Percentiles rank a stretch among this genome's conserved stretches.
Evolutionary conservation across 1,139 yeast species (phyloP).

Genomic region (Geotrichum candidum): DNA sequence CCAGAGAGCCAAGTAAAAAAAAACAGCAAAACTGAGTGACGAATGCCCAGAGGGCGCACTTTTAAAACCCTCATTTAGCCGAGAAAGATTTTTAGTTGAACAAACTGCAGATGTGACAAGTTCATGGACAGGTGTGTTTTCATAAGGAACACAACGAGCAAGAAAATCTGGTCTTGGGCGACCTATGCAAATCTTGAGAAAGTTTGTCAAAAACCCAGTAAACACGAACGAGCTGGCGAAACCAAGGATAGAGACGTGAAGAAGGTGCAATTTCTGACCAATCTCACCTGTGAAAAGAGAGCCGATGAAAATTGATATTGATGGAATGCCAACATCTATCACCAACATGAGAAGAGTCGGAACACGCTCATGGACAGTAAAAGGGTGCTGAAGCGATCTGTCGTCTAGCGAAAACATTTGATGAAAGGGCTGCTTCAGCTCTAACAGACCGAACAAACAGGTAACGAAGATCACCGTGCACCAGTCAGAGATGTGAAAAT

Average conservation of each 20-base stretch:
- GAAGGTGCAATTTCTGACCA: conserved; percentile 27
- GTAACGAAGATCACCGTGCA: conserved; percentile 2
- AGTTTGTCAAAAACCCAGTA: conserved; percentile 47
- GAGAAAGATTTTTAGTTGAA: conserved; percentile 36
- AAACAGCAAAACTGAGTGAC: conserved; percentile 59
- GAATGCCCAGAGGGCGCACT: conserved; percentile 83
- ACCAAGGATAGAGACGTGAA: conserved; percentile 42
- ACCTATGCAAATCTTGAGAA: conserved; percentile 69
- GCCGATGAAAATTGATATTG: conserved; percentile 27
- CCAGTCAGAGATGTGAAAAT: conserved; percentile 5
- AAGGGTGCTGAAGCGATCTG: conserved; percentile 46
- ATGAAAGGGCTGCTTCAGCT: conserved; percentile 30
- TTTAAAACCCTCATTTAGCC: conserved; percentile 59
- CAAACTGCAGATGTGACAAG: conserved; percentile 52
- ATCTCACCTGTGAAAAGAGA: conserved; percentile 25
- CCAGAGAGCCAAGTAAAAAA: conserved; percentile 61
- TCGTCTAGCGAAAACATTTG: conserved; percentile 32
- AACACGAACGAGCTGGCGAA: conserved; percentile 39
- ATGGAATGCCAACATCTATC: conserved; percentile 26
- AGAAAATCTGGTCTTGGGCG: conserved; percentile 76
- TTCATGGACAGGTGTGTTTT: conserved; percentile 34
- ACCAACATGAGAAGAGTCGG: conserved; percentile 30
- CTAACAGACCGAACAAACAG: conserved; percentile 14
- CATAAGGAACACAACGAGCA: conserved; percentile 55
- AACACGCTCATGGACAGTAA: conserved; percentile 47